Evolutionary conservation across 495 filamentous ascomycete genomes (phyloP).

Genomic region (Penicillium canescens): DNA sequence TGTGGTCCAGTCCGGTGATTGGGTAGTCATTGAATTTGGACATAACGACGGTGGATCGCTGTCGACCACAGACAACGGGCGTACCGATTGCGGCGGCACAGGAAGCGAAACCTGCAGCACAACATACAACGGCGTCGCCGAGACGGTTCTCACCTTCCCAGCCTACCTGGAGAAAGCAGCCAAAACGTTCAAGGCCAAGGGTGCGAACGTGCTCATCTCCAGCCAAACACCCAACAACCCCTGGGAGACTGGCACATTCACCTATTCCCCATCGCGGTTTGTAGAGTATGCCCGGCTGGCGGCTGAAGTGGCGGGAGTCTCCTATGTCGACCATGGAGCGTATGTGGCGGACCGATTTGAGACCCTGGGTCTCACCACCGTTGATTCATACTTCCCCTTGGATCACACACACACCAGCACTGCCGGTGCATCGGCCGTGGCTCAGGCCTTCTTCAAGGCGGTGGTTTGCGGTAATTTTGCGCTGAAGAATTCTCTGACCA

Average conservation of each 20-base stretch:
- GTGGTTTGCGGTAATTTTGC: constrained; percentile 44
- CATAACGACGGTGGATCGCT: constrained; percentile 68
- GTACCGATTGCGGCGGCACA: constrained; percentile 56
- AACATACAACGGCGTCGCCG: constrained; percentile 48
- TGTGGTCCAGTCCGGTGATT: constrained; percentile 50
- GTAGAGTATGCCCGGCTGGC: constrained; percentile 57
- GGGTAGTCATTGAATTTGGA: constrained; percentile 63
- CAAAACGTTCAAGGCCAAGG: constrained; percentile 52
- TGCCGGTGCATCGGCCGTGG: constrained; percentile 56
- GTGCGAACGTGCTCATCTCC: constrained; percentile 62
- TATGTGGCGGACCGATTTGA: constrained; percentile 55
- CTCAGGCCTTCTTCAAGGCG: constrained; percentile 63
- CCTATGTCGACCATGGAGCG: constrained; percentile 63
- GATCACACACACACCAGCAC: constrained; percentile 69
- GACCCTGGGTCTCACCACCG: constrained; percentile 43
- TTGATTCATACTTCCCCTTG: constrained; percentile 53
- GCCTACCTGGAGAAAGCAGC: constrained; percentile 59
- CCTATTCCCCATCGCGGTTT: constrained; percentile 47
- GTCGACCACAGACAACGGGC: constrained; percentile 55
- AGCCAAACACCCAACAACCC: constrained; percentile 63
- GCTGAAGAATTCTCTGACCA: constrained; percentile 34
- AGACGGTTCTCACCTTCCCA: constrained; percentile 59
- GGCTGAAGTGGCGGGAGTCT: constrained; percentile 41
- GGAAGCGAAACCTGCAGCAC: constrained; percentile 57
- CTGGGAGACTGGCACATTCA: constrained; percentile 57